Base-by-base conservation (phyloP, 2,329 filamentous ascomycete genomes). In the Xylaria multiplex region DNA sequence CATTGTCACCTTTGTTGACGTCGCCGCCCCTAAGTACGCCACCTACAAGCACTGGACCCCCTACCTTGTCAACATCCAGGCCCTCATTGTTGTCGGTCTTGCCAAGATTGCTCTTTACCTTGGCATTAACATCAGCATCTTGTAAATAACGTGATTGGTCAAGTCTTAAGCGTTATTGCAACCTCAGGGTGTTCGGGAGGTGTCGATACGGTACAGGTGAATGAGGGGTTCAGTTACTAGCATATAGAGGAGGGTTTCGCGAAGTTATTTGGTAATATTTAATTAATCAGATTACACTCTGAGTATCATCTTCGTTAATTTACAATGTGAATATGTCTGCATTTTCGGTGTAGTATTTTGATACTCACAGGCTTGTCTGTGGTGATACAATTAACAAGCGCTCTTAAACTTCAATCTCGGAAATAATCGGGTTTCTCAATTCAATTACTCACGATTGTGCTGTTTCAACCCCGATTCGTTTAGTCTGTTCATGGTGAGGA, bases 1-100 rank as follows among this genome's bases (percentile, higher is more conserved):
- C 43, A 49, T 77, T 64, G 32, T 75, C 54, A 57, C n/a, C 42
- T 74, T 74, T 59, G 68, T 70, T 40, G 46, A 62, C 2, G 55
- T 66, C 30, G 70, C 70, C 42, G 70, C 74, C 52, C 67, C 64
- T 35, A 50, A 54, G 40, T 67, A 66, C 57, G 19, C 37, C n/a
- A 64, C 13, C 37, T 55, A 55, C 53, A 30, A 14, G 24, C 27
- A 30, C 37, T 55, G 53, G 53, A 60, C 66, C 40, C 16, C 40
- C 6, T n/a, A 62, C 14, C 24, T 66, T 16, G 42, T 48, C 35
- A 58, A 57, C 57, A 59, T 70, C 24, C 24, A 66, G 19, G 55
- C 59, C 3, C 50, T 64, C 42, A 27, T 69, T 43, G 53, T 40
- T 16, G 6, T 55, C n/a, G 56, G 56, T n/a, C 42, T 70, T 35